Base-by-base conservation (phyloP, 176 grass and related monocot genomes). In the Triticum urartu region DNA sequence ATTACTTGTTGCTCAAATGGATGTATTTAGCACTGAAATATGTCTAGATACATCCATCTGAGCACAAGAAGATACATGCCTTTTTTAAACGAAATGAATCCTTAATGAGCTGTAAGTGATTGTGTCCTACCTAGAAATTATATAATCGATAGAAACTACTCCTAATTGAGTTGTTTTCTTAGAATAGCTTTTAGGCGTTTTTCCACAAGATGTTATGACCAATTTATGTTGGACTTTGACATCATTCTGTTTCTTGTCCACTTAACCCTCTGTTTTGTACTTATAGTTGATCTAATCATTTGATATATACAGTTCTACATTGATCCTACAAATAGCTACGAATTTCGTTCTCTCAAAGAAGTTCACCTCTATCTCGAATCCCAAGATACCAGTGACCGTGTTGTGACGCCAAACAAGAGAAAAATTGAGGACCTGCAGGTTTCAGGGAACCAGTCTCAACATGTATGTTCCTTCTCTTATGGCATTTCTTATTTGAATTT, bases 291-390 rank as follows among this genome's bases (percentile, higher is more conserved):
- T 79, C 14, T 28, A 15, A 43, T 47, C 20, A 78, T 87, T 80
- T 83, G 52, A 71, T 94, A 5, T 50, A n/a, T 56, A 54, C 93
- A 95, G 93, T 90, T 88, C 80, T 95, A 92, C 87, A 88, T 92
- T 87, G 93, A 95, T 83, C 90, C 93, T 81, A 80, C 70, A 34
- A 84, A 83, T 87, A 84, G 65, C 75, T 95, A 92, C 39, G 76
- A 95, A 84, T 95, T 92, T 78, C 80, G 56, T 56, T 92, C 93
- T 45, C 70, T 92, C 56, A 92, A 87, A 72, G 90, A 88, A 79
- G 93, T 70, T 11, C 18, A 72, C 78, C 83, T 88, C 26, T 88
- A 95, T 84, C 76, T 95, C 18, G 81, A 88, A 72, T 81, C 86
- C 81, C 88, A 80, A 77, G 83, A 92, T 25, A 54, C 92, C 68